phyloP scores from a whole-genome alignment of 2,329 filamentous ascomycete species.

The Sphaerulina vaccinii region DNA sequence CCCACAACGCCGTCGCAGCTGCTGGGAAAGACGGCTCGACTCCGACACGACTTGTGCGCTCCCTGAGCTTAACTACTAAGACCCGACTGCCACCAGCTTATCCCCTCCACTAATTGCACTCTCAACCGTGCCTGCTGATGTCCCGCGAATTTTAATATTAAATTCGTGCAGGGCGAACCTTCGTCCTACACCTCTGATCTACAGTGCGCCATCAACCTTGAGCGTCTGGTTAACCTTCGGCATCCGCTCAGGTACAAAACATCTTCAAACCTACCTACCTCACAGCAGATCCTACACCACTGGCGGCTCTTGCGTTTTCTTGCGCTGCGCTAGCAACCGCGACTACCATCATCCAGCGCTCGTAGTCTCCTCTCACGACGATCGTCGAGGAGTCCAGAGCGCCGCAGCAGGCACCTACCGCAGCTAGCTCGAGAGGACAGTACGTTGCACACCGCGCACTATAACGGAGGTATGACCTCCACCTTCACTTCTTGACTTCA shows the following conservation, averaged over 20 bases:
- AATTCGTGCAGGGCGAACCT: constrained; percentile 8
- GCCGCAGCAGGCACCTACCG: background rate
- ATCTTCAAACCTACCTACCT: constrained; percentile 17
- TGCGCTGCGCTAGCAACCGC: constrained; percentile 17
- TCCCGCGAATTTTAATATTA: constrained; percentile 20
- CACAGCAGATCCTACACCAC: background rate
- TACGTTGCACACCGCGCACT: background rate
- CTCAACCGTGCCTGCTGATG: constrained; percentile 11
- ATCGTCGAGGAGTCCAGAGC: constrained; percentile 1
- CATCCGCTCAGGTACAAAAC: constrained; percentile 28
- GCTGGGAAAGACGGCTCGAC: constrained; percentile 9
- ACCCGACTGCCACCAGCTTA: constrained; percentile 5
- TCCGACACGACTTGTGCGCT: constrained; percentile 14
- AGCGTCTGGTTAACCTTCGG: constrained; percentile 27
- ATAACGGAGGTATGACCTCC: background rate
- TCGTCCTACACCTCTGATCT: constrained; percentile 6
- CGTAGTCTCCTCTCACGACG: background rate
- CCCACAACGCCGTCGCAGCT: constrained; percentile 11
- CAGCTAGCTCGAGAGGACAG: background rate
- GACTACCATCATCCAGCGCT: constrained; percentile 2
- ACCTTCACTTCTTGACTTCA: background rate
- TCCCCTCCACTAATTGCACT: constrained; percentile 6
- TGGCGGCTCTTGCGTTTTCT: constrained; percentile 5
- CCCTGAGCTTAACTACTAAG: constrained; percentile 14
- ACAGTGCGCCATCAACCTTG: constrained; percentile 30